Conservation (phyloP, 116 monocot species). For the Cymodocea nodosa region DNA sequence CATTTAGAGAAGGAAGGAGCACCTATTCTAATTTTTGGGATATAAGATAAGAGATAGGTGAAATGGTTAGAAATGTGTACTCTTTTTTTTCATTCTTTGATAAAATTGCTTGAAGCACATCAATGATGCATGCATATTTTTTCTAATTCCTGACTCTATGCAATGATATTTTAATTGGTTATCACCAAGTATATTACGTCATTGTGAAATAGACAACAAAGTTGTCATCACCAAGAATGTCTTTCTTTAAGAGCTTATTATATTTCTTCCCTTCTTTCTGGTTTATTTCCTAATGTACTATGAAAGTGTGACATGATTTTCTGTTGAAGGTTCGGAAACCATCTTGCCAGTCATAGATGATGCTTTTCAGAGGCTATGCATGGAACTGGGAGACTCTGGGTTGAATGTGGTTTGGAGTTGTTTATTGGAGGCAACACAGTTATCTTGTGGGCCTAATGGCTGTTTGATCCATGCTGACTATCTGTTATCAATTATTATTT, state of each 20-base stretch:
- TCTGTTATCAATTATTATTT: conserved; percentile 49
- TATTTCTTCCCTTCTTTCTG: too few relatives aligned
- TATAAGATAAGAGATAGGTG: too few relatives aligned
- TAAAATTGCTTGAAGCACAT: too few relatives aligned
- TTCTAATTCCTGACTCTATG: too few relatives aligned
- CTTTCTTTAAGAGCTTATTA: neutral
- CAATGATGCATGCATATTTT: too few relatives aligned
- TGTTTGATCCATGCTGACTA: conserved; percentile 23
- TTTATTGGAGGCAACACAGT: conserved; percentile 31
- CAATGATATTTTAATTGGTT: too few relatives aligned
- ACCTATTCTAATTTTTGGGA: too few relatives aligned
- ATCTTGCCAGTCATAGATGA: conserved; percentile 37
- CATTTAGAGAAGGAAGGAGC: too few relatives aligned
- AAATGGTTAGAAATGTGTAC: too few relatives aligned
- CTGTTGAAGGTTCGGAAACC: conserved; percentile 30
- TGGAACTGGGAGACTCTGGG: conserved; percentile 36
- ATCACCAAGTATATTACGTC: too few relatives aligned
- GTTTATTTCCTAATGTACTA: neutral
- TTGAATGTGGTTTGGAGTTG: conserved; percentile 38
- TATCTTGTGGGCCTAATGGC: conserved; percentile 14
- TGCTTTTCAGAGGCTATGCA: conserved; percentile 40
- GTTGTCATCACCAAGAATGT: neutral
- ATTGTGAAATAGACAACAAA: neutral
- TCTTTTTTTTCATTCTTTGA: neutral
- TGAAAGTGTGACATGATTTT: neutral